phyloP scores from a whole-genome alignment of 306 rosid species.

The Notholithocarpus densiflorus region DNA sequence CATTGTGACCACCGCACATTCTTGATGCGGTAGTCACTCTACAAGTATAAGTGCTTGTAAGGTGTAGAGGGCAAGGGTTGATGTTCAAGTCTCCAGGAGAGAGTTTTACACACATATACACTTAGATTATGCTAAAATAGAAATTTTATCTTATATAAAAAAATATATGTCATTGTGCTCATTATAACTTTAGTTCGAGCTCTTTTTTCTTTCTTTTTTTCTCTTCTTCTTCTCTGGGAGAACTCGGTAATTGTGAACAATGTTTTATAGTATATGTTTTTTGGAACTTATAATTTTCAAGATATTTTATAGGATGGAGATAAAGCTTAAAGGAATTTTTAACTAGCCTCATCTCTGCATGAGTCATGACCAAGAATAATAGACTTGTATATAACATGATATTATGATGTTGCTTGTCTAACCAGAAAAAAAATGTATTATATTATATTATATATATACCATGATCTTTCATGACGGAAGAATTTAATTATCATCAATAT shows the following conservation, averaged over 20 bases:
- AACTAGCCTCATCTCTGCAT: not conserved
- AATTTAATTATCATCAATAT: not conserved
- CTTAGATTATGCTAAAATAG: too few species aligned
- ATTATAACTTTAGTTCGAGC: too few species aligned
- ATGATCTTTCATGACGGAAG: not conserved
- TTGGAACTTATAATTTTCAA: not conserved
- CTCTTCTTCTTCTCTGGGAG: too few species aligned
- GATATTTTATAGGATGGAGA: not conserved
- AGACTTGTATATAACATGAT: not conserved
- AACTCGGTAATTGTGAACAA: too few species aligned
- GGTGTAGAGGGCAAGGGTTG: fast-evolving
- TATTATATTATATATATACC: not conserved
- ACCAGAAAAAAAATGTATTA: too few species aligned
- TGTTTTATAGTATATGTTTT: not conserved
- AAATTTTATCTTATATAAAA: too few species aligned
- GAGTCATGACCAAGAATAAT: not conserved
- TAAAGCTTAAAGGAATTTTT: not conserved
- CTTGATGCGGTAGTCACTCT: fast-evolving
- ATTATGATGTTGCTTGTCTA: not conserved
- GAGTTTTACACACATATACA: too few species aligned
- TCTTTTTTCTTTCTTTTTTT: too few species aligned
- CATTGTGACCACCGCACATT: too few species aligned
- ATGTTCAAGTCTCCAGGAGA: fast-evolving
- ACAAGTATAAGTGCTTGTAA: too few species aligned
- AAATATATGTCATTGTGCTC: too few species aligned